These are phyloP conservation scores for Pyrus betulifolia DNA, from an alignment of 306 rosid genomes.

Conservation along the genomic window DNA sequence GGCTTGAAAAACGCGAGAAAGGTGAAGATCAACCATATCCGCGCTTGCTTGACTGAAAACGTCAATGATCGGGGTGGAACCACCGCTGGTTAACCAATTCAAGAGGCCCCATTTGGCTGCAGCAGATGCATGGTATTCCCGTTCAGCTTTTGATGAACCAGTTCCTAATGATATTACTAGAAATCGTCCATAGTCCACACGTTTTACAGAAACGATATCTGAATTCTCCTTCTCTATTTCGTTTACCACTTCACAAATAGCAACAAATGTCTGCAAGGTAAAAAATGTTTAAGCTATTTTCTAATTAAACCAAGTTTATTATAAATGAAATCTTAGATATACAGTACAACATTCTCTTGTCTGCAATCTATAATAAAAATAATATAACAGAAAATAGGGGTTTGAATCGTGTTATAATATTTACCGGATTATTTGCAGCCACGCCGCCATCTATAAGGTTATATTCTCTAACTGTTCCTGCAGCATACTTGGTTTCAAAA, in stretches of 20 bases:
- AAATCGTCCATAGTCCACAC: constrained; percentile 22
- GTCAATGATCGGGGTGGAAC: constrained; percentile 35
- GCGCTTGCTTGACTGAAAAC: constrained; percentile 13
- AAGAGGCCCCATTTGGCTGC: constrained; percentile 51
- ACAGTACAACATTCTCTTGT: neutral
- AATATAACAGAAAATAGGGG: no score
- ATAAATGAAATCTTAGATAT: neutral
- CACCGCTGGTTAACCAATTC: constrained; percentile 26
- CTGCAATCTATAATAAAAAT: no score
- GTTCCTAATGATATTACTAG: constrained; percentile 47
- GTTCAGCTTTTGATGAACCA: constrained; percentile 33
- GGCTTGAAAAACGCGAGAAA: constrained; percentile 3
- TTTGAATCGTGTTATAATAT: neutral
- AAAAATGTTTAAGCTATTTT: neutral
- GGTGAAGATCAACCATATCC: constrained; percentile 3
- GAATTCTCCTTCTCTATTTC: neutral
- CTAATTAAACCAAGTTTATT: neutral
- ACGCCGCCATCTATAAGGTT: constrained; percentile 67
- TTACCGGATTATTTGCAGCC: constrained; percentile 63
- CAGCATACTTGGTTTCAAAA: constrained; percentile 21
- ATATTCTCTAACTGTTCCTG: constrained; percentile 29
- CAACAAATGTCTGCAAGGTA: constrained; percentile 35
- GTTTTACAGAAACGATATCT: constrained; percentile 3
- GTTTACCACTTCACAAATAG: constrained; percentile 34
- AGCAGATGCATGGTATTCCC: constrained; percentile 14